Evolutionary conservation across 176 grass and related monocot species (phyloP).

Genomic region (Raddia guianensis): DNA sequence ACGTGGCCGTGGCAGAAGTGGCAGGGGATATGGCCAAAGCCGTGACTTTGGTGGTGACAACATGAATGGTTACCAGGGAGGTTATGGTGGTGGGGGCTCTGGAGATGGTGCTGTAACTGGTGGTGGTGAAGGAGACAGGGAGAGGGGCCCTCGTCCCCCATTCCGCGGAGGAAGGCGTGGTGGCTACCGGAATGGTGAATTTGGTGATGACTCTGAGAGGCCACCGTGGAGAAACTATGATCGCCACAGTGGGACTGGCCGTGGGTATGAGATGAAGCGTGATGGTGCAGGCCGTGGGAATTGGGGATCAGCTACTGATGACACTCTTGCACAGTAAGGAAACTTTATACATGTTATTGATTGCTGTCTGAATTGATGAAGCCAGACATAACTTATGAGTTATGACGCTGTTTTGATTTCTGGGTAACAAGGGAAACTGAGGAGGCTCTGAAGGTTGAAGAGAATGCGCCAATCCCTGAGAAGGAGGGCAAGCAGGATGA

Average conservation of each 20-base stretch:
- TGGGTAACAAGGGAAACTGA: slow-evolving; percentile 55
- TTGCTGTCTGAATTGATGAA: not conserved
- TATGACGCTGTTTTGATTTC: slow-evolving; percentile 12
- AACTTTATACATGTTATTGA: not conserved
- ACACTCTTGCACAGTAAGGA: slow-evolving; percentile 60
- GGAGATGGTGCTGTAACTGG: slow-evolving; percentile 36
- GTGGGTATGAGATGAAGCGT: slow-evolving; percentile 69
- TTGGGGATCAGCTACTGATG: slow-evolving; percentile 71
- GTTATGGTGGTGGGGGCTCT: slow-evolving; percentile 38
- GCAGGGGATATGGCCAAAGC: slow-evolving; percentile 50
- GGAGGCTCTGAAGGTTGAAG: slow-evolving; percentile 56
- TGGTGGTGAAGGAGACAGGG: slow-evolving; percentile 50
- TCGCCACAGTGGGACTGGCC: slow-evolving; percentile 83
- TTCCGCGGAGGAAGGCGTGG: slow-evolving; percentile 65
- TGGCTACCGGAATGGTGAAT: slow-evolving; percentile 58
- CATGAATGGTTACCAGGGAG: slow-evolving; percentile 54
- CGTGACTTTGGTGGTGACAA: slow-evolving; percentile 58
- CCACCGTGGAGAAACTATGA: slow-evolving; percentile 66
- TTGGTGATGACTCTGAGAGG: slow-evolving; percentile 57
- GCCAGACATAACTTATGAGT: not conserved
- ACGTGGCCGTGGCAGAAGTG: slow-evolving; percentile 59
- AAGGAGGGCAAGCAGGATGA: slow-evolving; percentile 55
- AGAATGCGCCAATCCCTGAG: slow-evolving; percentile 46
- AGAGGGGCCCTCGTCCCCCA: slow-evolving; percentile 52
- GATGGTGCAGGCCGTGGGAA: slow-evolving; percentile 78